Base-by-base conservation (phyloP, 2,329 filamentous ascomycete genomes). In the Diaporthe caulivora region DNA sequence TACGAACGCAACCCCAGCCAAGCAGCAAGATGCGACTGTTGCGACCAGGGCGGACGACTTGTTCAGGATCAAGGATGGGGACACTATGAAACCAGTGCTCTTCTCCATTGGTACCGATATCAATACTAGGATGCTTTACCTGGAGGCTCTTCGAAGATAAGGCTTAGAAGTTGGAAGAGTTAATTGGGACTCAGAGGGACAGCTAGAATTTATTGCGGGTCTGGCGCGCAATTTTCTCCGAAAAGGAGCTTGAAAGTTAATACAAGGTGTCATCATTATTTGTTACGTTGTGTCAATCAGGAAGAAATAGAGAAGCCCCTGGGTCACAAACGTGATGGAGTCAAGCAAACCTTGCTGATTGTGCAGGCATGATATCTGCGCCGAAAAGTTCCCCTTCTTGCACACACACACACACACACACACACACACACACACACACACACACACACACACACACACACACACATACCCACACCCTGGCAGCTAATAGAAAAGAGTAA, bases 131-230 rank as follows among this genome's bases (percentile, higher is more conserved):
- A 24, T 34, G 6, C 10, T 34, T 37, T 64, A 44, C 24, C 55
- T 64, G n/a, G 24, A 71, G 31, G 15, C 44, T 71, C 15, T 71
- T 71, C 18, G 69, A 64, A 13, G 44, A 29, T 1, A 64, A 64
- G 11, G 34, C 47, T 8, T 49, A 51, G 21, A 71, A 54, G 2
- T 49, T 54, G 5, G 40, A 44, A 10, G 57, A 60, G 18, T n/a
- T 21, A 11, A 31, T 31, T 21, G 15, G 18, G 53, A 21, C n/a
- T 15, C n/a, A 18, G 47, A 60, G n/a, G 44, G 7, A 47, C 57
- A 51, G 29, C 3, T 71, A 24, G 47, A 71, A 57, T 53, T 62
- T n/a, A 42, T 71, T 15, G n/a, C 55, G 1, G 69, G 69, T 10
- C 24, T 64, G 44, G 67, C 55, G 31, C 55, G 44, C 8, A 44